Conservation (phyloP, 495 filamentous ascomycete species). For the Pseudoneurospora amorphoporcata region DNA sequence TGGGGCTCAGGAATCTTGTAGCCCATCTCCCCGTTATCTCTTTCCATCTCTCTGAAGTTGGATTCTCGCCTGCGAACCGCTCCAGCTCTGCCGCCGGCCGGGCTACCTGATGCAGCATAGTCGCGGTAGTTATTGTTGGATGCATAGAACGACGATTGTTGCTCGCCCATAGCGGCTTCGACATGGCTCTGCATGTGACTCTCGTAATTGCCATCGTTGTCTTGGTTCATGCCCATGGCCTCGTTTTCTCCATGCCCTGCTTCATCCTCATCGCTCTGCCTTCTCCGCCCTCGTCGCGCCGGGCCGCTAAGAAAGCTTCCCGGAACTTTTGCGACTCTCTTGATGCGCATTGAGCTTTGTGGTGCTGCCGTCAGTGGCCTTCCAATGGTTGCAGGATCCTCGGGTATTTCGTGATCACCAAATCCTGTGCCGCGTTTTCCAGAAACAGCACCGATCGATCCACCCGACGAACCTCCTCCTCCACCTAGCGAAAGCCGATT, state of each 20-base stretch:
- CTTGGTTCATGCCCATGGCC: slow-evolving; percentile 22
- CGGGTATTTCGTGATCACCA: slow-evolving; percentile 27
- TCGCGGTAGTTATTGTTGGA: slow-evolving; percentile 22
- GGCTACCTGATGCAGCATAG: slow-evolving; percentile 33
- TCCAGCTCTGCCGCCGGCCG: slow-evolving; percentile 30
- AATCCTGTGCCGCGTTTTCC: slow-evolving; percentile 23
- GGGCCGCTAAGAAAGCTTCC: slow-evolving; percentile 68
- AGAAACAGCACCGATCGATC: slow-evolving; percentile 28
- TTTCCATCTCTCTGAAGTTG: slow-evolving; percentile 3
- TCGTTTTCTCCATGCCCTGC: slow-evolving; percentile 29
- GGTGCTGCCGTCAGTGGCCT: slow-evolving; percentile 43
- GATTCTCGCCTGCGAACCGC: slow-evolving; percentile 22
- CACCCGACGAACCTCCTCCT: slow-evolving; percentile 18
- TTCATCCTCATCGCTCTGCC: slow-evolving; percentile 65
- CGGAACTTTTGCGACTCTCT: slow-evolving; percentile 57
- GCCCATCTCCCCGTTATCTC: slow-evolving; percentile 19
- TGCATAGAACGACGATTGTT: slow-evolving; percentile 27
- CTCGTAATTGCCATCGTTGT: slow-evolving; percentile 14
- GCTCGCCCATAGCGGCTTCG: slow-evolving; percentile 21
- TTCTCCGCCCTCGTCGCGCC: slow-evolving; percentile 58
- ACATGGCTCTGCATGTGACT: slow-evolving; percentile 26
- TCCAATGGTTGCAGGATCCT: slow-evolving; percentile 32
- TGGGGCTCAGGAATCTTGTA: slow-evolving; percentile 58
- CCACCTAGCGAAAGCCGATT: not conserved
- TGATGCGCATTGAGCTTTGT: slow-evolving; percentile 63